phyloP scores from a whole-genome alignment of 495 filamentous ascomycete species.

The Xylaria acuta region DNA sequence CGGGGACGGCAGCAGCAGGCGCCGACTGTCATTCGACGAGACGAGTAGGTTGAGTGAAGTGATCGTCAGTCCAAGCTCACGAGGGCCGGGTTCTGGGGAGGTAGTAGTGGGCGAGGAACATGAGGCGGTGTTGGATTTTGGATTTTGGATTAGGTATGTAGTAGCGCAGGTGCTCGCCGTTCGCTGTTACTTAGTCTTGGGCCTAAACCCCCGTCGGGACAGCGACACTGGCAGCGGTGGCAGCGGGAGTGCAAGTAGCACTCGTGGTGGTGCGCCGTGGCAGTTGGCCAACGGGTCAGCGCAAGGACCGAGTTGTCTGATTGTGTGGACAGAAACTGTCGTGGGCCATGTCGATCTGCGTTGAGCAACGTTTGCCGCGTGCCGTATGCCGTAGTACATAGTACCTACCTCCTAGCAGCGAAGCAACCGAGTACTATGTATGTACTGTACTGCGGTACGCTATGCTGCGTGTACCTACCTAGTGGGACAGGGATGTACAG shows the following conservation, averaged over 20 bases:
- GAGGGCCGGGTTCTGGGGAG: constrained; percentile 3
- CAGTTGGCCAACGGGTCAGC: constrained; percentile 11
- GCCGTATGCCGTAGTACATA: constrained; percentile 19
- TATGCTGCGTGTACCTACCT: neutral
- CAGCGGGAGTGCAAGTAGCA: neutral
- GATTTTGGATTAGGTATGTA: neutral
- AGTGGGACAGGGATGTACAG: neutral
- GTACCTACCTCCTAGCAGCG: neutral
- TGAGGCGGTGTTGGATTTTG: constrained; percentile 26
- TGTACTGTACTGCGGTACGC: neutral
- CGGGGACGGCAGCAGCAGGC: constrained; percentile 33
- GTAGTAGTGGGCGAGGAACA: constrained; percentile 30
- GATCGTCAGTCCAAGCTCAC: constrained; percentile 41
- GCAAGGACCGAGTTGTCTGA: constrained; percentile 15
- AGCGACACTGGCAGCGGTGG: neutral
- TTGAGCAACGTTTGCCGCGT: constrained; percentile 26
- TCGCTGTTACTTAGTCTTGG: neutral
- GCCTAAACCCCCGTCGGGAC: neutral
- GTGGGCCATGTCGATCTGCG: constrained; percentile 30
- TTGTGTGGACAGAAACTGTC: constrained; percentile 24
- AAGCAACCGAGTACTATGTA: neutral
- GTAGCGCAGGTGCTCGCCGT: neutral
- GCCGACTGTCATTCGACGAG: constrained; percentile 31
- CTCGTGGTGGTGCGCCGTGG: neutral
- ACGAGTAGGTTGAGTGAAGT: constrained; percentile 35